Evolutionary conservation across 2,329 filamentous ascomycete species (phyloP), one percentile per base, ranked within the genome.

Genomic region (Aspergillus sojae): DNA sequence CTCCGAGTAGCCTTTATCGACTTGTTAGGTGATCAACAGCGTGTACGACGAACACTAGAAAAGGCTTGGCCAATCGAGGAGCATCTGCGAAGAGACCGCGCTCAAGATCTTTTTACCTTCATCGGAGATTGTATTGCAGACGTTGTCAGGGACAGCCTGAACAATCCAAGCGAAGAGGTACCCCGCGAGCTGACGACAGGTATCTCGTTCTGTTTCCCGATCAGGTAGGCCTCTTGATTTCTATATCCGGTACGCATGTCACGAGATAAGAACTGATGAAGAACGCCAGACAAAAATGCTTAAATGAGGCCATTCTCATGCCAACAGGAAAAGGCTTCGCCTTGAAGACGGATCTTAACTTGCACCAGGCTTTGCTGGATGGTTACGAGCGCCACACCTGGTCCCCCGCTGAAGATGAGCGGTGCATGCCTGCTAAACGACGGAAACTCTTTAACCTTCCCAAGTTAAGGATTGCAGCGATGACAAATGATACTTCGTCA

Each of bases 401-500:
- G 55, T 65, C 69, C 5, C 66, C 76, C 0, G 74, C 78, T 56
- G 66, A 66, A 5, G 58, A 69, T 64, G 34, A 55, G 43, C 59
- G 48, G 53, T 43, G 72, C 66, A 62, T 70, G 63, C 61, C 68
- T 36, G 57, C 65, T 57, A 71, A 78, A 64, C 67, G 75, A 68
- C 68, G 73, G 62, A 70, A 72, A 62, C 62, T 72, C 50, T 71
- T 68, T 64, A 67, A 71, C 64, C 80, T 92, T 10, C 91, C 91
- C 0, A 82, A 79, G 9, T 85, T 94, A 66, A 83, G 83, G 57
- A 88, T 93, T 52, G 84, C 86, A 4, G 91, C 90, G 62, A 93
- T 94, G 69, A 86, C 90, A 48, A 94, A 94, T 72, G 91, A 94
- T 71, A 88, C 91, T 0, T 90, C 93, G 7, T 89, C 91, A 2